These are phyloP conservation scores for Tricholoma hemisulphureum DNA, from an alignment of 768 basidiomycete species.

Conservation along the genomic window DNA sequence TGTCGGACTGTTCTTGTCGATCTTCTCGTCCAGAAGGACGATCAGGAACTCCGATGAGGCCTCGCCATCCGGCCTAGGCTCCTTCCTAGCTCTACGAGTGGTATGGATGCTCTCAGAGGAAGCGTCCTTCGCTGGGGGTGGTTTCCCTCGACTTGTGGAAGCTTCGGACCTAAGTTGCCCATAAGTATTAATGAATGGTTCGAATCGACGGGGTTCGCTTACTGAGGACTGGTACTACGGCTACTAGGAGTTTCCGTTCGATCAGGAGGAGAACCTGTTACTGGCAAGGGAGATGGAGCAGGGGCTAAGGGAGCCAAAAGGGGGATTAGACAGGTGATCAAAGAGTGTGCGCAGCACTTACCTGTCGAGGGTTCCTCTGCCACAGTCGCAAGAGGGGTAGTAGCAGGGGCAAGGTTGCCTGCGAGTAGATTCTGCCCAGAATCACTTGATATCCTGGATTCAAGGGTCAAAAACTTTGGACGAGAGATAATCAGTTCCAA, in stretches of 20 bases:
- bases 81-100: slow-evolving; percentile 9
- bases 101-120: slow-evolving; percentile 15
- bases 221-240: background rate
- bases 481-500: background rate
- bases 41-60: slow-evolving; percentile 33
- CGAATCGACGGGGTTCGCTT: background rate
- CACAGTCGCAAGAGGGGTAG: background rate
- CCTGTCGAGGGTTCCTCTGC: background rate
- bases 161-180: slow-evolving; percentile 9
- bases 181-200: background rate
- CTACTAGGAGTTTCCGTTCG: background rate
- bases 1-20: slow-evolving; percentile 31
- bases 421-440: background rate
- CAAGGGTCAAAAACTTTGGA: background rate
- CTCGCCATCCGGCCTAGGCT: slow-evolving; percentile 12
- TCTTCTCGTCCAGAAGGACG: slow-evolving; percentile 37
- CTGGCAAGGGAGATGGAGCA: background rate
- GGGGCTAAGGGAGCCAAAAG: background rate
- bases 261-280: background rate
- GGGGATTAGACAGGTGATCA: background rate
- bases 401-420: background rate
- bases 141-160: slow-evolving; percentile 8
- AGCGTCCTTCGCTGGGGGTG: slow-evolving; percentile 13
- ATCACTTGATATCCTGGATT: background rate
- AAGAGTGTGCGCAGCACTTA: background rate